phyloP scores from a whole-genome alignment of 75 land plant species.

The Selaginella moellendorffii region DNA sequence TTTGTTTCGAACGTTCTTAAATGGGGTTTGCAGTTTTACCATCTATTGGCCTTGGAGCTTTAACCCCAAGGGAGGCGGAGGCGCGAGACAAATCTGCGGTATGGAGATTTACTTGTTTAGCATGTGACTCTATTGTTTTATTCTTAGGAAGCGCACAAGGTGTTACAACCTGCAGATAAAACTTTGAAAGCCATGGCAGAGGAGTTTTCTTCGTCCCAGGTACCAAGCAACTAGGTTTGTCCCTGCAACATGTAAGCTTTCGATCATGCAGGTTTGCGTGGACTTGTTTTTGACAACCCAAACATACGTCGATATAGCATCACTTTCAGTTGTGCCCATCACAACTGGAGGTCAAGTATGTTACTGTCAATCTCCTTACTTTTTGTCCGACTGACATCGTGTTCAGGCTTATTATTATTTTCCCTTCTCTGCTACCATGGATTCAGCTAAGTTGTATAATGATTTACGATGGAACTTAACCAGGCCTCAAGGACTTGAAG shows the following conservation, averaged over 20 bases:
- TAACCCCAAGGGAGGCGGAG: slow-evolving; percentile 82
- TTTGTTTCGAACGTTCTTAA: background rate
- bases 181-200: slow-evolving; percentile 84
- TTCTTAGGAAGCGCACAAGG: slow-evolving; percentile 64
- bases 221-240: slow-evolving; percentile 9
- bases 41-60: slow-evolving; percentile 72
- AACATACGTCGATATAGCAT: slow-evolving; percentile 78
- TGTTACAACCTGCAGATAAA: slow-evolving; percentile 82
- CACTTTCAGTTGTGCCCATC: slow-evolving; percentile 74
- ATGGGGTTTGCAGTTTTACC: slow-evolving; percentile 57
- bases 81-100: slow-evolving; percentile 44
- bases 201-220: slow-evolving; percentile 92
- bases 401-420: slow-evolving; percentile 72
- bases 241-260: background rate
- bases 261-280: slow-evolving; percentile 63
- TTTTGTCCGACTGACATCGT: background rate
- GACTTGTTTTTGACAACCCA: slow-evolving; percentile 81
- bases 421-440: slow-evolving; percentile 71
- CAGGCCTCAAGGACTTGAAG: slow-evolving; percentile 94
- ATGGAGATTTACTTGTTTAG: slow-evolving; percentile 42
- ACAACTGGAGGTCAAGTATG: slow-evolving; percentile 98
- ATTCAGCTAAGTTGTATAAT: slow-evolving; percentile 93
- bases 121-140: background rate
- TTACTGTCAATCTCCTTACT: background rate
- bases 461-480: slow-evolving; percentile 97